phyloP scores from a whole-genome alignment of 768 basidiomycete species.

The Asterophora parasitica region DNA sequence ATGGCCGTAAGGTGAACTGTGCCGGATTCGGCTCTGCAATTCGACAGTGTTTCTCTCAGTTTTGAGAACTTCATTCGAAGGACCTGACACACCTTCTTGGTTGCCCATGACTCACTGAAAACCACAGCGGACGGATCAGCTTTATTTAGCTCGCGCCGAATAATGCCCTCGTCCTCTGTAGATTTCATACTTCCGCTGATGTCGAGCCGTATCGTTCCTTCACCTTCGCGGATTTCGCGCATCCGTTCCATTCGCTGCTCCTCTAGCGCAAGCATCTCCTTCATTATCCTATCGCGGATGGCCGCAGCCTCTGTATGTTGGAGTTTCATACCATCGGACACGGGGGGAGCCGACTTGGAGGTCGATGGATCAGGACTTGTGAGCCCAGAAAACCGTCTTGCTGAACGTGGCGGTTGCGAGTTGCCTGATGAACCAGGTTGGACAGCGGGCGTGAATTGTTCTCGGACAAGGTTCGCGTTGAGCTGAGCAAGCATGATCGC shows the following conservation, averaged over 20 bases:
- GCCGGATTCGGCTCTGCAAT: constrained; percentile 77
- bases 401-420: constrained; percentile 15
- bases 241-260: constrained; percentile 96
- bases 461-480: constrained; percentile 71
- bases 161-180: constrained; percentile 90
- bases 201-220: constrained; percentile 59
- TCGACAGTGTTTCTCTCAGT: neutral
- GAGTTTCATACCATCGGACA: constrained; percentile 58
- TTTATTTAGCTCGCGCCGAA: constrained; percentile 88
- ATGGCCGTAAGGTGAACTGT: constrained; percentile 94
- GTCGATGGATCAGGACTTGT: constrained; percentile 17
- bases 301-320: constrained; percentile 81
- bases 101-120: constrained; percentile 91
- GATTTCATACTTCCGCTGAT: constrained; percentile 54
- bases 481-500: constrained; percentile 98
- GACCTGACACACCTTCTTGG: constrained; percentile 70
- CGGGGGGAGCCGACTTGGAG: constrained; percentile 11
- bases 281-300: constrained; percentile 95
- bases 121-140: constrained; percentile 94
- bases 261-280: constrained; percentile 95
- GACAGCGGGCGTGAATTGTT: constrained; percentile 31
- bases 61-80: neutral
- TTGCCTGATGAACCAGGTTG: constrained; percentile 6
- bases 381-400: constrained; percentile 50
- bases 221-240: constrained; percentile 64